Conservation (phyloP, 2,329 filamentous ascomycete species). For the Hirsutella minnesotensis region DNA sequence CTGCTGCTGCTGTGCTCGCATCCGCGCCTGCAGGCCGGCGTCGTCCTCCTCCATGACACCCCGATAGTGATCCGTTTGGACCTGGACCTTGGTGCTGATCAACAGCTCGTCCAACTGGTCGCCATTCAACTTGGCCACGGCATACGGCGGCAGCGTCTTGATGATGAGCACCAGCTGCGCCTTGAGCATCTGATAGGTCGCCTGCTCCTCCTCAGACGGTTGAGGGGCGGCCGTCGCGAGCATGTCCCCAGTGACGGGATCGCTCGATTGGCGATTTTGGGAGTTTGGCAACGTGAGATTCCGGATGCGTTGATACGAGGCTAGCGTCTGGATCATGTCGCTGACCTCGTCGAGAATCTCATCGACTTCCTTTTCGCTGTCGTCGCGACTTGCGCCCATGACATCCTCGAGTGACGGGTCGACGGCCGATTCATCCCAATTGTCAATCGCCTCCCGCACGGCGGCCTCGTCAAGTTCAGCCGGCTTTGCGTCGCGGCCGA, state of each 20-base stretch:
- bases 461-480: slow-evolving; percentile 37
- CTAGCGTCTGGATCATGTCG: slow-evolving; percentile 62
- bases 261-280: slow-evolving; percentile 46
- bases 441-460: slow-evolving; percentile 42
- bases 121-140: slow-evolving; percentile 74
- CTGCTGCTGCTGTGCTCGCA: slow-evolving; percentile 24
- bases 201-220: slow-evolving; percentile 50
- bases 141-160: slow-evolving; percentile 67
- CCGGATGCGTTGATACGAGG: slow-evolving; percentile 70
- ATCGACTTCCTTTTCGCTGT: slow-evolving; percentile 56
- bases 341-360: slow-evolving; percentile 62
- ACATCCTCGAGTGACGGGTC: slow-evolving; percentile 46
- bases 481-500: slow-evolving; percentile 17
- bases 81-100: slow-evolving; percentile 65
- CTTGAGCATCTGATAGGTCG: slow-evolving; percentile 62
- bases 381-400: slow-evolving; percentile 38
- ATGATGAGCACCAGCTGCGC: slow-evolving; percentile 65
- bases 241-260: slow-evolving; percentile 56
- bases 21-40: slow-evolving; percentile 39
- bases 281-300: slow-evolving; percentile 57
- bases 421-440: slow-evolving; percentile 45
- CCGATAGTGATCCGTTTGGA: slow-evolving; percentile 61
- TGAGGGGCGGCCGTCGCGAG: slow-evolving; percentile 54
- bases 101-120: slow-evolving; percentile 75
- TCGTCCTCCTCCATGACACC: slow-evolving; percentile 81